phyloP scores from a whole-genome alignment of 371 early-diverging fungal genomes.

The Phascolomyces articulosus region DNA sequence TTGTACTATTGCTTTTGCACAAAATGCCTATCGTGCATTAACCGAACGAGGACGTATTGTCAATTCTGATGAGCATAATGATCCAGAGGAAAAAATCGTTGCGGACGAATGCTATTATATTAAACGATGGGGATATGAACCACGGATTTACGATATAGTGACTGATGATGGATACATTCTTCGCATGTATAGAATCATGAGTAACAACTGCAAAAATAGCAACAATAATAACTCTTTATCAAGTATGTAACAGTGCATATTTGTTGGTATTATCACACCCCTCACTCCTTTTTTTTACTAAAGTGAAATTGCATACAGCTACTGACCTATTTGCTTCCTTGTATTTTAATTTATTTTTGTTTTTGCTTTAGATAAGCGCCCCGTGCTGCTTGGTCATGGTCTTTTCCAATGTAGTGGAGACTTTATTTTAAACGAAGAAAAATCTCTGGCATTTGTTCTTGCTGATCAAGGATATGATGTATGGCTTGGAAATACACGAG shows the following conservation, averaged over 20 bases:
- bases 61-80: background rate
- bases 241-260: background rate
- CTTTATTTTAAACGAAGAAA: slow-evolving; percentile 52
- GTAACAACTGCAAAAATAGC: slow-evolving; percentile 19
- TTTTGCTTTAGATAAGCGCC: slow-evolving; percentile 18
- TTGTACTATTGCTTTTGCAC: background rate
- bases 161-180: slow-evolving; percentile 54
- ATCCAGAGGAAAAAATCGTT: slow-evolving; percentile 27
- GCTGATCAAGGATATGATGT: slow-evolving; percentile 57
- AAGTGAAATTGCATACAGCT: background rate
- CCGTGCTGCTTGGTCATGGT: slow-evolving; percentile 62
- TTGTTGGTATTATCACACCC: background rate
- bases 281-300: background rate
- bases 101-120: slow-evolving; percentile 40
- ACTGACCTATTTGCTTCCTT: background rate
- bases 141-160: slow-evolving; percentile 32
- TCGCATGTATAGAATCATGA: slow-evolving; percentile 37
- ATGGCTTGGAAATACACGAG: slow-evolving; percentile 55
- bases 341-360: background rate
- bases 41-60: background rate
- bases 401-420: slow-evolving; percentile 65
- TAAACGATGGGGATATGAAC: slow-evolving; percentile 40
- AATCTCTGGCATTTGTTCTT: slow-evolving; percentile 57
- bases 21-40: background rate
- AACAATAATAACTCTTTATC: background rate